Conservation (phyloP, 2,329 filamentous ascomycete species). For the Fusarium sp. region DNA sequence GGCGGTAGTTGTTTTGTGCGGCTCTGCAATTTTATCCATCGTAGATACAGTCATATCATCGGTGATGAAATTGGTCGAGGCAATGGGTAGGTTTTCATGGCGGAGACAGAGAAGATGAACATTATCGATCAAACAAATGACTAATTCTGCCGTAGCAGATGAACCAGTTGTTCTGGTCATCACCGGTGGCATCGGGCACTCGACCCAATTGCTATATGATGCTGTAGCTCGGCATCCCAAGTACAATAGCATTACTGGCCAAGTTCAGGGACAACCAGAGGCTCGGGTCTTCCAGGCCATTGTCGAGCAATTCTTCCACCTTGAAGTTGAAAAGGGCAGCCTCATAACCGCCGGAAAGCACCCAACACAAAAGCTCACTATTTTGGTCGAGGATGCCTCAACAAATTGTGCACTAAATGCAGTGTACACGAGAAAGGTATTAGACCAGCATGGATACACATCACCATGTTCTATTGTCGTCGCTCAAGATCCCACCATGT, state of each 20-base stretch:
- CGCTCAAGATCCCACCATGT: constrained; percentile 38
- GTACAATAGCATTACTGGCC: constrained; percentile 10
- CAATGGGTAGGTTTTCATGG: background rate
- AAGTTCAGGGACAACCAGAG: constrained; percentile 21
- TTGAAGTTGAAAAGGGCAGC: background rate
- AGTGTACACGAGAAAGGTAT: constrained; percentile 21
- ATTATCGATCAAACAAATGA: background rate
- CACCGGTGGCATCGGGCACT: constrained; percentile 37
- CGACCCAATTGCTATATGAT: constrained; percentile 32
- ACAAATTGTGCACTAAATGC: constrained; percentile 39
- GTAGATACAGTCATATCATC: constrained; percentile 27
- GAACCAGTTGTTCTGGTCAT: constrained; percentile 17
- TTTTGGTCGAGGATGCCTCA: constrained; percentile 34
- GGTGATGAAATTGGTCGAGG: background rate
- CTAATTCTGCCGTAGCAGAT: background rate
- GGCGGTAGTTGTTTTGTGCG: constrained; percentile 28
- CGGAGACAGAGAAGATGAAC: no score
- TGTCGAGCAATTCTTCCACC: constrained; percentile 21
- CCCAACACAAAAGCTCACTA: background rate
- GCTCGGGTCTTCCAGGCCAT: constrained; percentile 28
- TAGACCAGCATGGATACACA: constrained; percentile 25
- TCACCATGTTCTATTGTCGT: constrained; percentile 32
- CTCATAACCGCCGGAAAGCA: background rate
- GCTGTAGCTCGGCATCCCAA: constrained; percentile 26
- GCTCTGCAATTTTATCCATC: constrained; percentile 28